Evolutionary conservation across 495 filamentous ascomycete species (phyloP), one percentile per base, ranked within the genome.

Genomic region (Astrocystis sublimbata): DNA sequence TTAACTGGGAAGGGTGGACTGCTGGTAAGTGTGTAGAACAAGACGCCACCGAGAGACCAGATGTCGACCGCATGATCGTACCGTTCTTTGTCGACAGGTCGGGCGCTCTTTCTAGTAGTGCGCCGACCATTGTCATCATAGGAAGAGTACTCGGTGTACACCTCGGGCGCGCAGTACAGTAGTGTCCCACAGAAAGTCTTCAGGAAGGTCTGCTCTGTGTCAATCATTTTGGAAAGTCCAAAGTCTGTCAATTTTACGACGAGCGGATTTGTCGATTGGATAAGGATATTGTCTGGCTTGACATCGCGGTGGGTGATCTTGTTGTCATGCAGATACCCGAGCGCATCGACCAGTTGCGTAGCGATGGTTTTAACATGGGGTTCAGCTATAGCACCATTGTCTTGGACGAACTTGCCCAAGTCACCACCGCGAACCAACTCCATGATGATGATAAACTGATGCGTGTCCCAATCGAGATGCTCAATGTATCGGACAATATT

Each of bases 171-270:
- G 69, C 96, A 97, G 71, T 97, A 98, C 9, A 98, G 79, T 36
- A 98, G 81, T 0, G 94, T 98, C 10, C 94, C 94, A 71, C 94
- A 98, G 69, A 98, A 98, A 0, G 94, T 98, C 68, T 92, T 90
- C 2, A 98, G 81, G 65, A 97, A 96, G 0, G 93, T 97, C 61
- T 96, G 89, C 41, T 91, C 83, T 59, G 91, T 88, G 57, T 91
- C 86, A 19, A 96, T 86, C 65, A 92, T 91, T 73, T 98, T 98
- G 0, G 96, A 97, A 10, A 98, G 79, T 2, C 92, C 92, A 78
- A 98, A 98, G 70, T 98, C 94, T 0, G 96, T 96, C 13, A 98
- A 79, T 76, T 98, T 98, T 66, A 97, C 89, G 1, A 82, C 75
- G 33, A 94, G 81, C 0, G 93, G 93, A 15, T 89, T 81, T 1